Percentiles rank a stretch among this genome's conserved stretches.
These are phyloP conservation scores for Pyronema domesticum DNA, from an alignment of 495 filamentous ascomycete species.

Conservation along the genomic window DNA sequence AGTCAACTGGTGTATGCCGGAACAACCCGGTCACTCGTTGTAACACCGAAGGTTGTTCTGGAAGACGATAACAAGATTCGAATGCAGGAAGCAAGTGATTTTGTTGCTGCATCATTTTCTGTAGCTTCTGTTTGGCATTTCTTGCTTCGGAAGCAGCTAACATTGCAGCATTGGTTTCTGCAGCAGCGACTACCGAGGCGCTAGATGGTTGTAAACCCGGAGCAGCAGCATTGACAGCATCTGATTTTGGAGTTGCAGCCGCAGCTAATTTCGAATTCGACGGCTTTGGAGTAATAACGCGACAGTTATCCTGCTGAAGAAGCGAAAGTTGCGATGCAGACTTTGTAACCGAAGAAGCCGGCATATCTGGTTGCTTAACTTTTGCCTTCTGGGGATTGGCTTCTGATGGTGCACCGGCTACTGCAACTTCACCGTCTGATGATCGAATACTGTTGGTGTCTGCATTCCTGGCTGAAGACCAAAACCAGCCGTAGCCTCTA, in stretches of 20 bases:
- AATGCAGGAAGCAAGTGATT: slow-evolving; percentile 24
- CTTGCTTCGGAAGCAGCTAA: slow-evolving; percentile 4
- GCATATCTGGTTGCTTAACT: slow-evolving; percentile 11
- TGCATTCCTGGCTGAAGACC: slow-evolving; percentile 6
- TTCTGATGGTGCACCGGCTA: slow-evolving; percentile 16
- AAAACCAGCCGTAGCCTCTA: slow-evolving; percentile 15
- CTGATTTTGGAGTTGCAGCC: slow-evolving; percentile 8
- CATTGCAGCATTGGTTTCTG: slow-evolving; percentile 5
- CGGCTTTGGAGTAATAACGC: slow-evolving; percentile 8
- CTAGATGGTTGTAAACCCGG: not conserved
- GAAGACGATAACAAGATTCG: slow-evolving; percentile 36
- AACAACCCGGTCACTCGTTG: slow-evolving; percentile 47
- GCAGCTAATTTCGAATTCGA: slow-evolving; percentile 10
- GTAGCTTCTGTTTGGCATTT: slow-evolving; percentile 10
- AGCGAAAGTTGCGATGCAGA: not conserved
- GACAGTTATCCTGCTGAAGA: not conserved
- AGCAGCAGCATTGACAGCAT: slow-evolving; percentile 4
- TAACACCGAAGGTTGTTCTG: slow-evolving; percentile 51
- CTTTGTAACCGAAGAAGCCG: not conserved
- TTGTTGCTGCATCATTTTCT: slow-evolving; percentile 10
- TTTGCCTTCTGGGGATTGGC: slow-evolving; percentile 19
- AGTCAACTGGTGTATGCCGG: slow-evolving; percentile 37
- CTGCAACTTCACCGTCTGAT: slow-evolving; percentile 16
- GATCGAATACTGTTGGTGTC: not conserved
- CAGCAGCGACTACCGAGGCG: not conserved